These are phyloP conservation scores for Coemansia sp. DNA, from an alignment of 192 early-diverging fungal species.

Conservation along the genomic window DNA sequence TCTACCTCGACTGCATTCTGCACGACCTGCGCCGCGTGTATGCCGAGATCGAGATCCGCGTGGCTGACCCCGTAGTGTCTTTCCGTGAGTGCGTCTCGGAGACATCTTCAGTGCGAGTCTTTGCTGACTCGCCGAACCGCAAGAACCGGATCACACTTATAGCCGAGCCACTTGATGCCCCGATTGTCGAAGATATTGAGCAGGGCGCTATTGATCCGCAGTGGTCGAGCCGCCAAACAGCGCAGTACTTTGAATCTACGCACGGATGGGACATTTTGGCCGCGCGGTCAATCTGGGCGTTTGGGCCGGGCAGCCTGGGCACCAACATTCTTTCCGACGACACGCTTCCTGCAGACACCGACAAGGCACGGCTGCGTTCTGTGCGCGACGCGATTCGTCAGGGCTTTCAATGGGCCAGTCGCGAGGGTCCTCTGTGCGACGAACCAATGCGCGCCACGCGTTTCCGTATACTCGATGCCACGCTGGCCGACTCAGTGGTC, in stretches of 20 bases:
- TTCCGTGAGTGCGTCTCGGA: constrained; percentile 97
- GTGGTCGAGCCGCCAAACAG: constrained; percentile 75
- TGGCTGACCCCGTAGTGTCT: constrained; percentile 94
- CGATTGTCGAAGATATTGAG: constrained; percentile 92
- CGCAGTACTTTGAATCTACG: constrained; percentile 76
- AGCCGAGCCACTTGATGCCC: constrained; percentile 88
- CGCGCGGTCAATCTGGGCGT: constrained; percentile 94
- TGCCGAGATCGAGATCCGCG: constrained; percentile 96
- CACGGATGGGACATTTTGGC: constrained; percentile 96
- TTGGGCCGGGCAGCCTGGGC: constrained; percentile 88
- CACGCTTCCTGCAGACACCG: constrained; percentile 84
- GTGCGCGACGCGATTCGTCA: constrained; percentile 86
- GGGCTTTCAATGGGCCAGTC: constrained; percentile 97
- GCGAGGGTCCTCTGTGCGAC: constrained; percentile 95
- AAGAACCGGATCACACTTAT: constrained; percentile 98
- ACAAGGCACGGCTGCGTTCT: constrained; percentile 74
- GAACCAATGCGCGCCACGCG: constrained; percentile 97
- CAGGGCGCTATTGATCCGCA: constrained; percentile 61
- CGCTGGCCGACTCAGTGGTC: constrained; percentile 81
- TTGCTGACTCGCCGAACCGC: constrained; percentile 98
- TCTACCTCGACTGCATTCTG: constrained; percentile 94
- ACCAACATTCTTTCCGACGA: constrained; percentile 95
- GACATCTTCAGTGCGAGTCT: constrained; percentile 90
- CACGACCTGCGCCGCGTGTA: constrained; percentile 93
- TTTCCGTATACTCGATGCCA: constrained; percentile 87